Percentiles rank a stretch among this genome's conserved stretches.
phyloP scores from a whole-genome alignment of 2,329 filamentous ascomycete species.

The Neodidymelliopsis sp. region DNA sequence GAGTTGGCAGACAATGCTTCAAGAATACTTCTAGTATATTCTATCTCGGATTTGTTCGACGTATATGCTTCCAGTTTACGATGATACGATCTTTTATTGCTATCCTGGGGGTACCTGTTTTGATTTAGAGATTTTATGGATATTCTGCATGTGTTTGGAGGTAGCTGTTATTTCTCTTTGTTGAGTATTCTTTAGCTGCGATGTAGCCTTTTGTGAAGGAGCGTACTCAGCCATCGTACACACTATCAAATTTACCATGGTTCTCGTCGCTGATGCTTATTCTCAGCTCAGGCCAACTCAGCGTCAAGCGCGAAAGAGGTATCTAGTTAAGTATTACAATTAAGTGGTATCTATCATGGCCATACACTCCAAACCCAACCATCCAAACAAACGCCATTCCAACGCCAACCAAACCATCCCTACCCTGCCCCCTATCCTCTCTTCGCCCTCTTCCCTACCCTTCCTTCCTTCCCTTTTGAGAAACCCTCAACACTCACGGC shows the following conservation, averaged over 20 bases:
- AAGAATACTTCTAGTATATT: slow-evolving; percentile 3
- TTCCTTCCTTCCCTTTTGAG: too few relatives aligned
- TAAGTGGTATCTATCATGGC: slow-evolving; percentile 13
- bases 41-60: slow-evolving; percentile 5
- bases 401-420: slow-evolving; percentile 13
- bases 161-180: slow-evolving; percentile 12
- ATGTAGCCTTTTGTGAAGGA: slow-evolving; percentile 7
- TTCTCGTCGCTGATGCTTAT: too few relatives aligned
- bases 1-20: too few relatives aligned
- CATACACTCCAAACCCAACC: background rate
- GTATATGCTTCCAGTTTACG: background rate
- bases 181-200: slow-evolving; percentile 10
- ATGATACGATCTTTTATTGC: slow-evolving; percentile 4
- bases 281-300: too few relatives aligned
- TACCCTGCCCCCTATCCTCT: background rate
- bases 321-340: slow-evolving; percentile 14
- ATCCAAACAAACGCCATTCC: background rate
- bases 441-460: background rate
- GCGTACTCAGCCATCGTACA: too few relatives aligned
- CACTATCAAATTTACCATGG: too few relatives aligned
- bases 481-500: background rate
- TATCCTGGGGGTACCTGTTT: background rate
- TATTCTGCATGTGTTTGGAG: slow-evolving; percentile 9
- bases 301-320: too few relatives aligned
- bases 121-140: background rate